Evolutionary conservation across 164 flowering plant genomes (phyloP).

Genomic region (Vitis riparia): DNA sequence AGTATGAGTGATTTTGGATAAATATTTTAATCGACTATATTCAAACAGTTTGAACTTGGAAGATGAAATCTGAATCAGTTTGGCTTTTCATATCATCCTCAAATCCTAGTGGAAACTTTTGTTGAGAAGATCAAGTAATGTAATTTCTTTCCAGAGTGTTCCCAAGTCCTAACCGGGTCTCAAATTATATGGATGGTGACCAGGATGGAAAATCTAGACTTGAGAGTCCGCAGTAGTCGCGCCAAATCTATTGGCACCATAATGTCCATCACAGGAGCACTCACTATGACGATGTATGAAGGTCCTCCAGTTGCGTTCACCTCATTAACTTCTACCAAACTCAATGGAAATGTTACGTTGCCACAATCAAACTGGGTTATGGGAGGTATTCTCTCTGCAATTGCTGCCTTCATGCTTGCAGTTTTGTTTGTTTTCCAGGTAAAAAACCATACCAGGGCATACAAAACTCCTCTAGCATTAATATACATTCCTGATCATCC

Average conservation of each 20-base stretch:
- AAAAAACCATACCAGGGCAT: not conserved
- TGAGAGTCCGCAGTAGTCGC: conserved; percentile 14
- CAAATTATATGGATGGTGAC: not conserved
- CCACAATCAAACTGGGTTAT: conserved; percentile 20
- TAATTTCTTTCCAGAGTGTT: too few species aligned
- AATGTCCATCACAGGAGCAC: conserved; percentile 23
- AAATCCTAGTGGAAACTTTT: too few species aligned
- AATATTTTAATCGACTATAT: too few species aligned
- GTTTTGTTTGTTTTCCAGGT: conserved; percentile 22
- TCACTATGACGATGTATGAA: conserved; percentile 21
- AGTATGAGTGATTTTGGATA: too few species aligned
- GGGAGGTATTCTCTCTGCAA: conserved; percentile 23
- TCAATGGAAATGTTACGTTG: too few species aligned
- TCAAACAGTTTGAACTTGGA: too few species aligned
- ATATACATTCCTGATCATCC: too few species aligned
- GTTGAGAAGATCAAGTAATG: too few species aligned
- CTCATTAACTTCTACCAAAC: not conserved
- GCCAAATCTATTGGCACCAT: conserved; percentile 26
- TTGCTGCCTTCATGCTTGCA: conserved; percentile 9
- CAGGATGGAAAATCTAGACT: conserved; percentile 29
- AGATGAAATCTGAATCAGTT: too few species aligned
- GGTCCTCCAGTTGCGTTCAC: conserved; percentile 8
- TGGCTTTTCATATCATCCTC: too few species aligned
- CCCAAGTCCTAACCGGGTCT: not conserved
- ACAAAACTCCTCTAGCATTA: too few species aligned